Conservation (phyloP, 331 rosid genomes). For the Malus hybrid region DNA sequence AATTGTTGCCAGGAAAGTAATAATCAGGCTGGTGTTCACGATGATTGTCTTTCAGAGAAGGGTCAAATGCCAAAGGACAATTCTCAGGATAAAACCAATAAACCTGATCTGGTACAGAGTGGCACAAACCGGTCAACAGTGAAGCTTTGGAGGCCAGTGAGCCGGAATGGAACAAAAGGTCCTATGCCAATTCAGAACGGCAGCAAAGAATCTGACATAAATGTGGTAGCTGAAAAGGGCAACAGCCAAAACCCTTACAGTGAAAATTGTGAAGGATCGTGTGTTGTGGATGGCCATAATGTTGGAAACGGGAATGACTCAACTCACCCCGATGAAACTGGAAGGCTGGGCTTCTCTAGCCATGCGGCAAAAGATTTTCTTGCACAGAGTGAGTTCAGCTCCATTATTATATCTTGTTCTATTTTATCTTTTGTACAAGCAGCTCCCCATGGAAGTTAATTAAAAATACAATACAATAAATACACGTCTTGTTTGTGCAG, state of each 20-base stretch:
- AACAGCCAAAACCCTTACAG: conserved; percentile 18
- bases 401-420: neutral
- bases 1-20: conserved; percentile 42
- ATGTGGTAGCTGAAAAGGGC: conserved; percentile 22
- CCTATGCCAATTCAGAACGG: conserved; percentile 30
- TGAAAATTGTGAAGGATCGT: conserved; percentile 24
- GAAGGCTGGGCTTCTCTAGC: conserved; percentile 22
- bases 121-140: conserved; percentile 29
- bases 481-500: conserved; percentile 30
- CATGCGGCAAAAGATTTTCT: conserved; percentile 54
- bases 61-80: conserved; percentile 29
- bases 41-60: conserved; percentile 25
- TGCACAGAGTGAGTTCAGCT: conserved; percentile 46
- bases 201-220: conserved; percentile 27
- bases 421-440: neutral
- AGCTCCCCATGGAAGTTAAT: neutral
- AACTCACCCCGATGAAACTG: conserved; percentile 16
- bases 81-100: conserved; percentile 38
- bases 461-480: neutral
- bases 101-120: conserved; percentile 30
- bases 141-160: conserved; percentile 57
- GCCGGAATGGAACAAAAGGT: conserved; percentile 29
- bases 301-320: conserved; percentile 13
- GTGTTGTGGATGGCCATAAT: conserved; percentile 23
- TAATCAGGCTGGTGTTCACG: conserved; percentile 22